Conservation (phyloP, 1,139 yeast species). For the Lodderomyces theae region DNA sequence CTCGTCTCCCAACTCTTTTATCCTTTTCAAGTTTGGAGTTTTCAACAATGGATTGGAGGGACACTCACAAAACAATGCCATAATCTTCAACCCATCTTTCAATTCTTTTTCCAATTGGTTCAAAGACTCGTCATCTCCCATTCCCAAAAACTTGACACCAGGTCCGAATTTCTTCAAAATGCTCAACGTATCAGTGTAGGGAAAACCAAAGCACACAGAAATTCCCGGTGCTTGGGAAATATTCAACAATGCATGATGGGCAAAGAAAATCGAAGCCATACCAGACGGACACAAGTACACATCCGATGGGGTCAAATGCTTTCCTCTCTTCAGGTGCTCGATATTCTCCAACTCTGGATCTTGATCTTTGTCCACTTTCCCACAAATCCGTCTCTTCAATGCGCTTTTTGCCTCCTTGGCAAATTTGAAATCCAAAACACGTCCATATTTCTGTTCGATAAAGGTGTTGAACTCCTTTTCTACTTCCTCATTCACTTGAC, state of each 20-base stretch:
- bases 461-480: slow-evolving; percentile 62
- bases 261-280: slow-evolving; percentile 85
- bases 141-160: slow-evolving; percentile 77
- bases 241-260: slow-evolving; percentile 66
- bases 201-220: slow-evolving; percentile 91
- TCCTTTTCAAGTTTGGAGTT: slow-evolving; percentile 70
- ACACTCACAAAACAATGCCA: slow-evolving; percentile 82
- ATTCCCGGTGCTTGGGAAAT: slow-evolving; percentile 25
- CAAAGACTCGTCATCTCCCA: slow-evolving; percentile 75
- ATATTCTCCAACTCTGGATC: slow-evolving; percentile 29
- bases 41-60: slow-evolving; percentile 89
- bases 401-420: slow-evolving; percentile 75
- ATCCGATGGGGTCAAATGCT: slow-evolving; percentile 51
- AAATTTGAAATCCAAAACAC: slow-evolving; percentile 76
- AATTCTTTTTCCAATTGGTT: slow-evolving; percentile 61
- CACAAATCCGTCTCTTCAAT: slow-evolving; percentile 71
- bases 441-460: slow-evolving; percentile 86
- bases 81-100: slow-evolving; percentile 58
- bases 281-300: slow-evolving; percentile 87
- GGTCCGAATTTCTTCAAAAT: slow-evolving; percentile 88
- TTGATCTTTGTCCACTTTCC: slow-evolving; percentile 52
- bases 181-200: slow-evolving; percentile 89
- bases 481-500: slow-evolving; percentile 28
- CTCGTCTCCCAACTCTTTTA: slow-evolving; percentile 63
- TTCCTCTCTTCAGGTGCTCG: slow-evolving; percentile 31